Evolutionary conservation across 495 filamentous ascomycete species (phyloP).

Genomic region (Pseudomonodictys pantanalensis): DNA sequence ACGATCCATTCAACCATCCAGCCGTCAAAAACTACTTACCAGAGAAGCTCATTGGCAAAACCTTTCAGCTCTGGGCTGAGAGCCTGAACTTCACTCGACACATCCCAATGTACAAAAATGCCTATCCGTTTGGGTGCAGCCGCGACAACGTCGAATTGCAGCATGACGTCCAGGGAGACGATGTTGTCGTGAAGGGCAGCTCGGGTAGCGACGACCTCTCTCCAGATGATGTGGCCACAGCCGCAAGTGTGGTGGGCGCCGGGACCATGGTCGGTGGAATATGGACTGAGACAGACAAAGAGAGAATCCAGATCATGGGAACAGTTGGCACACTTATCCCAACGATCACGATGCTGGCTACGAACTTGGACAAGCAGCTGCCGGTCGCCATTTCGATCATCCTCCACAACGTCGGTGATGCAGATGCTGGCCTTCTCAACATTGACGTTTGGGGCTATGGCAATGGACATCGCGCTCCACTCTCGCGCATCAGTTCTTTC

Average conservation of each 20-base stretch:
- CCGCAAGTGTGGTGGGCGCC: no score
- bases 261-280: background rate
- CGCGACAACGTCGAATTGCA: no score
- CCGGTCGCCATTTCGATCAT: background rate
- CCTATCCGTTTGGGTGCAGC: no score
- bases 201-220: no score
- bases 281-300: background rate
- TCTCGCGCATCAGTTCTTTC: background rate
- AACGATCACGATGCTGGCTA: background rate
- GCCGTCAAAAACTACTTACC: background rate
- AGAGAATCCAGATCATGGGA: background rate
- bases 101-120: background rate
- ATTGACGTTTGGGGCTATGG: background rate
- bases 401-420: background rate
- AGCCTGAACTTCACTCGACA: background rate
- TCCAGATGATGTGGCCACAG: no score
- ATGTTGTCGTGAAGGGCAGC: no score
- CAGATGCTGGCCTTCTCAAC: background rate
- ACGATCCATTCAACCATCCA: background rate
- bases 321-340: background rate
- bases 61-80: constrained; percentile 2
- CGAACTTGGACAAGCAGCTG: background rate
- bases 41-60: background rate
- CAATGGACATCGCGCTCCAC: background rate
- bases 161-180: no score